These are phyloP conservation scores for Penicillium sp. DNA, from an alignment of 2,329 filamentous ascomycete genomes.

Conservation along the genomic window DNA sequence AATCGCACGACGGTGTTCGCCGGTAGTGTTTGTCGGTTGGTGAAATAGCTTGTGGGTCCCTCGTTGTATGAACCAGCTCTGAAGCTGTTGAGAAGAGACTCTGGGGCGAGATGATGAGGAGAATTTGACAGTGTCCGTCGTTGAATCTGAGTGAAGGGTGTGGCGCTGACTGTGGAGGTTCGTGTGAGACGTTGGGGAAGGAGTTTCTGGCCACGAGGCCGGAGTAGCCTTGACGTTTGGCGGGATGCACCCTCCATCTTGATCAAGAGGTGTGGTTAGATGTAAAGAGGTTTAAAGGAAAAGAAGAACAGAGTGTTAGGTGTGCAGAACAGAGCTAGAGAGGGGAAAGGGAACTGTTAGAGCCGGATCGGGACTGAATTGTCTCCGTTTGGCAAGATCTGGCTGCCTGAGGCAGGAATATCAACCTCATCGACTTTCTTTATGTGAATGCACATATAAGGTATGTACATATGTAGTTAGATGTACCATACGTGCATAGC, in stretches of 20 bases:
- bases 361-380: constrained; percentile 13
- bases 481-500: neutral
- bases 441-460: too few species aligned
- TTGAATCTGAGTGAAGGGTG: constrained; percentile 24
- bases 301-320: neutral
- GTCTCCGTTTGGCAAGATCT: constrained; percentile 6
- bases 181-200: constrained; percentile 23
- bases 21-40: constrained; percentile 64
- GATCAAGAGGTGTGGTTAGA: neutral
- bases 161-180: constrained; percentile 12
- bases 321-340: constrained; percentile 5
- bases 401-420: constrained; percentile 25
- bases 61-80: constrained; percentile 24
- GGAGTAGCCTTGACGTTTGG: constrained; percentile 34
- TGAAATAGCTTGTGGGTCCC: constrained; percentile 71
- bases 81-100: constrained; percentile 32
- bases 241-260: constrained; percentile 39
- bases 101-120: constrained; percentile 27
- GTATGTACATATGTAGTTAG: too few species aligned
- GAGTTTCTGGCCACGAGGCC: constrained; percentile 21
- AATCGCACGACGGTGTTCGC: constrained; percentile 95
- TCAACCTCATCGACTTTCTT: too few species aligned
- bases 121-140: constrained; percentile 31
- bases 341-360: constrained; percentile 11
- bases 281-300: neutral